A percentile compares a stretch with the other conserved stretches of the same genome.
Conservation (phyloP, 1,139 yeast species). For the Groenewaldozyma auringiensis region DNA sequence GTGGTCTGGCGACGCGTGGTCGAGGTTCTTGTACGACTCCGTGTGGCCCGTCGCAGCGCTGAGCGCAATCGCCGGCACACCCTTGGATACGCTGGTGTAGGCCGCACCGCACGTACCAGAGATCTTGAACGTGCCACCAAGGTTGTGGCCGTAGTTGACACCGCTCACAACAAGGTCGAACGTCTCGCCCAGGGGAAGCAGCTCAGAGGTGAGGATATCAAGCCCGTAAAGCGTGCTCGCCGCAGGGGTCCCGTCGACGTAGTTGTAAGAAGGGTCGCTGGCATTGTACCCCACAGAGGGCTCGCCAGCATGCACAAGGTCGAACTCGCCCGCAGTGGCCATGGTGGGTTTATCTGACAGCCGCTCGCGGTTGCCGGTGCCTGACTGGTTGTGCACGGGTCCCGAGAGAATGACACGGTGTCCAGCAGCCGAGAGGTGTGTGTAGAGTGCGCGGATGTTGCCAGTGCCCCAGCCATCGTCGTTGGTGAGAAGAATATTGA, state of each 20-base stretch:
- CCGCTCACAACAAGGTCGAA: constrained; percentile 42
- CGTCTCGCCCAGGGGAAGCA: constrained; percentile 28
- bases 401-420: constrained; percentile 50
- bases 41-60: constrained; percentile 11
- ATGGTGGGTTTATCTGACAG: constrained; percentile 39
- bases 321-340: constrained; percentile 34
- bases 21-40: constrained; percentile 1
- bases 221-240: constrained; percentile 12
- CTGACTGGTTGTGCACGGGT: constrained; percentile 53
- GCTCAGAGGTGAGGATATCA: constrained; percentile 28
- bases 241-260: constrained; percentile 21
- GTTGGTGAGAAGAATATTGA: constrained; percentile 44
- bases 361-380: constrained; percentile 49
- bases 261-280: constrained; percentile 38
- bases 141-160: constrained; percentile 41
- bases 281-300: constrained; percentile 41
- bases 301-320: constrained; percentile 35
- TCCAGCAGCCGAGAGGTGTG: constrained; percentile 47
- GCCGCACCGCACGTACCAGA: constrained; percentile 44
- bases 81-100: constrained; percentile 38
- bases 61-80: constrained; percentile 33
- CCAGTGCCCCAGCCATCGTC: constrained; percentile 57
- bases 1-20: not conserved
- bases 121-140: constrained; percentile 35
- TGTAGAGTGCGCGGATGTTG: constrained; percentile 53